phyloP scores from a whole-genome alignment of 2,329 filamentous ascomycete species.

The Graphium sp. region DNA sequence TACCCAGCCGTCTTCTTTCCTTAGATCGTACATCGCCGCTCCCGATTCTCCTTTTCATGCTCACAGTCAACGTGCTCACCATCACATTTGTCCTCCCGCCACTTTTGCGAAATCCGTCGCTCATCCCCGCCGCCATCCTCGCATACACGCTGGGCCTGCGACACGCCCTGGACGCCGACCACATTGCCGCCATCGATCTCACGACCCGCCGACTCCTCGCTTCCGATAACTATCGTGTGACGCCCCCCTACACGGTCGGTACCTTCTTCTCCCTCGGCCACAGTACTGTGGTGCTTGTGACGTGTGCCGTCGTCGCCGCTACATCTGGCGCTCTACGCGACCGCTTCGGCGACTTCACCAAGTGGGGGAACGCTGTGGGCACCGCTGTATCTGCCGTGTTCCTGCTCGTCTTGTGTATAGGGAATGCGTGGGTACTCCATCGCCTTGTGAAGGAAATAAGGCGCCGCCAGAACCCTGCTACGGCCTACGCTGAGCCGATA shows the following conservation, averaged over 20 bases:
- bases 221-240: conserved; percentile 63
- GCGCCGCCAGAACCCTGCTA: too few relatives aligned
- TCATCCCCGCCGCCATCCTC: conserved; percentile 68
- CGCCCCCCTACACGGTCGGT: conserved; percentile 78
- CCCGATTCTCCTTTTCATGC: conserved; percentile 31
- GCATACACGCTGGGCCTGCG: conserved; percentile 80
- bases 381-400: conserved; percentile 75
- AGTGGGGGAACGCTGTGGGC: conserved; percentile 75
- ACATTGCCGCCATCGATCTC: conserved; percentile 73
- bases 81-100: conserved; percentile 38
- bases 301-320: conserved; percentile 80
- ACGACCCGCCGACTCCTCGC: conserved; percentile 85
- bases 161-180: conserved; percentile 95
- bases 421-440: conserved; percentile 75
- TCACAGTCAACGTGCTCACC: conserved; percentile 31
- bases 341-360: conserved; percentile 64
- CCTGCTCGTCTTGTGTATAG: conserved; percentile 62
- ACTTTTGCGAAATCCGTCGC: conserved; percentile 33
- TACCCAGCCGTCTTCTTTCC: too few relatives aligned
- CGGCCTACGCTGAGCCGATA: too few relatives aligned
- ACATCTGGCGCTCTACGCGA: conserved; percentile 71
- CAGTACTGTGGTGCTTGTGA: conserved; percentile 81
- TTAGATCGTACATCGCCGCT: too few relatives aligned
- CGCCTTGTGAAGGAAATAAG: conserved; percentile 56
- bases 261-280: conserved; percentile 92